Percentiles rank a stretch among this genome's conserved stretches.
These are phyloP conservation scores for Phytophthora pinifolia DNA, from an alignment of 352 stramenopile species.

Conservation along the genomic window DNA sequence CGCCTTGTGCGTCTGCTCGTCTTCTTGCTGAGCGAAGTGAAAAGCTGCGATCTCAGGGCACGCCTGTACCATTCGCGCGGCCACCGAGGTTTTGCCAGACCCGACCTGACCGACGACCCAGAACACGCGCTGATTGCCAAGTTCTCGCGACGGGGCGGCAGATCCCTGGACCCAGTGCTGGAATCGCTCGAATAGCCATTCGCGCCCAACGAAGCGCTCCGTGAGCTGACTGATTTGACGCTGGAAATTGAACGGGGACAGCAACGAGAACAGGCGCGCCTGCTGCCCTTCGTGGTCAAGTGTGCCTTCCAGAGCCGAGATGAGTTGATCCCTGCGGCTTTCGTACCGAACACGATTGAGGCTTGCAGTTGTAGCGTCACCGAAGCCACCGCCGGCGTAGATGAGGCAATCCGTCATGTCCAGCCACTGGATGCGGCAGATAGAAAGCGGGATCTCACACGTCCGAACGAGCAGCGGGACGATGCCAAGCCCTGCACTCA, in stretches of 20 bases:
- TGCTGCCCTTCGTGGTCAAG: constrained; percentile 78
- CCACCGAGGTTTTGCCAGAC: constrained; percentile 63
- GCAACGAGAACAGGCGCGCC: constrained; percentile 60
- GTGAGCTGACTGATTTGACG: constrained; percentile 77
- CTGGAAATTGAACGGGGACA: constrained; percentile 71
- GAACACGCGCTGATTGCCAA: constrained; percentile 46
- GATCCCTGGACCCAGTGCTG: constrained; percentile 47
- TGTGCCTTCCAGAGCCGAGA: constrained; percentile 53
- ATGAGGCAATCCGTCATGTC: constrained; percentile 71
- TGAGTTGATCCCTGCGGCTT: constrained; percentile 49
- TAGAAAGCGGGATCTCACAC: constrained; percentile 78
- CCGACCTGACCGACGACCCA: constrained; percentile 76
- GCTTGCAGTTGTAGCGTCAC: background rate
- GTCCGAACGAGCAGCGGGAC: constrained; percentile 71
- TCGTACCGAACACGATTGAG: constrained; percentile 64
- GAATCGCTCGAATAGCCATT: constrained; percentile 61
- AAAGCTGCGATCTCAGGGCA: constrained; percentile 75
- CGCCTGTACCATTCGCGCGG: constrained; percentile 62
- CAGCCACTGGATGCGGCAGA: constrained; percentile 83
- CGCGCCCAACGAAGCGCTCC: constrained; percentile 52
- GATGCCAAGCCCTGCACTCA: constrained; percentile 65
- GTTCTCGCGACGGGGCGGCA: constrained; percentile 3
- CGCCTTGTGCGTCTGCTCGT: constrained; percentile 74
- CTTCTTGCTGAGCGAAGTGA: constrained; percentile 70
- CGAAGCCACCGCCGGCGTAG: constrained; percentile 30